Base-by-base conservation (phyloP, 345 rosid species). In the Pelargonium nanum region DNA sequence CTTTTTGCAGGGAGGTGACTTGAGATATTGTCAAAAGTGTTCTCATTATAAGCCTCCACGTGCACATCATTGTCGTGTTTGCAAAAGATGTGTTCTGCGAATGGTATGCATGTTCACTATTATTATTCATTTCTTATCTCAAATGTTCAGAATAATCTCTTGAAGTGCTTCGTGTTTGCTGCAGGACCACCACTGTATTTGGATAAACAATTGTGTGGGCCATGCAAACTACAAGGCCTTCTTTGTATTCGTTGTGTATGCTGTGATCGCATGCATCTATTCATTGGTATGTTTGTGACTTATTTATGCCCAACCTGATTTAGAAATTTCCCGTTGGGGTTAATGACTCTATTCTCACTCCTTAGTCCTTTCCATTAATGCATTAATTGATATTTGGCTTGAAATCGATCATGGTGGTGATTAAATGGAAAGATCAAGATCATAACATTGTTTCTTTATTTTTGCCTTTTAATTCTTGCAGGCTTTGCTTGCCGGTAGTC, bases 151-250 rank as follows among this genome's bases (percentile, higher is more conserved):
- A 56, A 45, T 70, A 57, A 44, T 78, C 56, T 22, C 34, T 76
- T 81, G 62, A 72, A 70, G 10, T 73, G 59, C 59, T 70, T 55
- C 65, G 66, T 73, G 63, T 84, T 86, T 74, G 70, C 78, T 86
- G 63, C 62, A 91, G 97, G 97, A 91, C 65, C 97, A 91, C 63
- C 97, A 91, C 70, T 91, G 97, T 82, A 86, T 88, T 30, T 91
- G 97, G 97, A 91, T 91, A 77, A 88, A 80, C 73, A 91, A 91
- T 60, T 91, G 97, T 51, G 96, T 91, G 1, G 97, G 97, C 67
- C 94, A 88, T 61, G 79, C 89, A 68, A 91, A 91, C 84, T 91
- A 91, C 71, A 91, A 88, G 80, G 86, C 69, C 73, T 91, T 91
- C 84, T 88, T 91, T 63, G 68, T 81, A 68, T 88, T 91, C 65